A percentile compares a stretch with the other conserved stretches of the same genome.
Conservation (phyloP, 257 asterid species). For the Henckelia pumila region DNA sequence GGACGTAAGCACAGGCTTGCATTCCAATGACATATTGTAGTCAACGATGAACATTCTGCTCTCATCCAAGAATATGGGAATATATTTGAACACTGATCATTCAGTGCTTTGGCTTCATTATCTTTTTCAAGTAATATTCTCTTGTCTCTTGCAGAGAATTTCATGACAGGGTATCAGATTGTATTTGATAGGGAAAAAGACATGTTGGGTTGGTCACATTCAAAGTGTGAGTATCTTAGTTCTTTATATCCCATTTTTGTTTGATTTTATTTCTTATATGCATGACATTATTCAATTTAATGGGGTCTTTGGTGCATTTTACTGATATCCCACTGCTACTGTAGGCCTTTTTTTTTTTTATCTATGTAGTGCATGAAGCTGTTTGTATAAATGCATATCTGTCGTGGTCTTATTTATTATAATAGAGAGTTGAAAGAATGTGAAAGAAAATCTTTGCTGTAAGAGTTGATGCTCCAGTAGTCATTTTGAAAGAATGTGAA, state of each 20-base stretch:
- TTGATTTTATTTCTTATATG: constrained; percentile 19
- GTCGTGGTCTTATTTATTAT: too few relatives aligned
- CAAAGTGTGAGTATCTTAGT: constrained; percentile 63
- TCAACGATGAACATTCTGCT: constrained; percentile 6
- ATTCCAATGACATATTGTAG: constrained; percentile 15
- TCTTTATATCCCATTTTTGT: constrained; percentile 10
- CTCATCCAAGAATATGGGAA: constrained; percentile 9
- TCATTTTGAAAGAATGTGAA: background rate
- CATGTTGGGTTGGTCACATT: constrained; percentile 74
- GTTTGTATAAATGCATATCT: background rate
- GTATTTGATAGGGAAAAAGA: constrained; percentile 75
- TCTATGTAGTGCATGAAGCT: constrained; percentile 14
- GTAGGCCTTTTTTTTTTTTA: background rate
- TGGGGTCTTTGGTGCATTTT: constrained; percentile 18
- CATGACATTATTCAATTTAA: constrained; percentile 15
- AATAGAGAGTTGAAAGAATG: background rate
- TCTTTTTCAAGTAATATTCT: constrained; percentile 24
- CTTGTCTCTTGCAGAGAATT: constrained; percentile 75
- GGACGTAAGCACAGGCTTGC: constrained; percentile 66
- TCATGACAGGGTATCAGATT: constrained; percentile 76
- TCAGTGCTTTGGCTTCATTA: constrained; percentile 10
- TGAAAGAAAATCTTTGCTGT: background rate
- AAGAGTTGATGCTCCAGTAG: background rate
- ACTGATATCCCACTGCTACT: constrained; percentile 16
- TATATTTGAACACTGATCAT: constrained; percentile 5